A percentile compares a stretch with the other conserved stretches of the same genome.
Evolutionary conservation across 1,284 basidiomycete genomes (phyloP).

Genomic region (Ustilago esculenta): DNA sequence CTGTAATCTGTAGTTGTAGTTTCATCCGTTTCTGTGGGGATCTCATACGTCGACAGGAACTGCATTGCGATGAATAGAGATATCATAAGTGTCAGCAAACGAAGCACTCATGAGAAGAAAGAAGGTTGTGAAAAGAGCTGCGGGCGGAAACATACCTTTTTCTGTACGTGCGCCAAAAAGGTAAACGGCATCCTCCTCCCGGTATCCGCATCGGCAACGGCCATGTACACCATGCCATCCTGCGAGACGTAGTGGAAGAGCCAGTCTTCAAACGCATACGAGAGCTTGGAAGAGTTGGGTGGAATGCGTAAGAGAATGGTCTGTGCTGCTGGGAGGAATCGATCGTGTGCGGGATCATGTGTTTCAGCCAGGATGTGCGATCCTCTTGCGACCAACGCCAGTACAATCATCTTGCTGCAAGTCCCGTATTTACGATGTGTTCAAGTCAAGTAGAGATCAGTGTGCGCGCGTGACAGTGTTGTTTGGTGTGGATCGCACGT

Average conservation of each 20-base stretch:
- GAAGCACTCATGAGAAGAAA: neutral
- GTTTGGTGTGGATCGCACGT: too few relatives aligned
- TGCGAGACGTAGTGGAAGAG: conserved; percentile 86
- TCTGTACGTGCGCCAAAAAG: conserved; percentile 86
- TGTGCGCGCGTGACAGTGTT: too few relatives aligned
- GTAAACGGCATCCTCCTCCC: conserved; percentile 85
- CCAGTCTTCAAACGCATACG: conserved; percentile 77
- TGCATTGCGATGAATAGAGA: too few relatives aligned
- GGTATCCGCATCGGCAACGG: conserved; percentile 86
- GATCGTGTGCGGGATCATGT: conserved; percentile 53
- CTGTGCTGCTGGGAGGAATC: conserved; percentile 75
- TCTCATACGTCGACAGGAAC: conserved; percentile 42
- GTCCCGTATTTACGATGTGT: neutral
- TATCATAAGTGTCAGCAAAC: neutral
- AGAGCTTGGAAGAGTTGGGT: conserved; percentile 90
- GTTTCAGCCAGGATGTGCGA: conserved; percentile 53
- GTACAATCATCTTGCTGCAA: conserved; percentile 55
- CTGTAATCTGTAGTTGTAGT: conserved; percentile 20
- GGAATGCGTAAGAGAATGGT: conserved; percentile 94
- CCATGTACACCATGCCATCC: conserved; percentile 78
- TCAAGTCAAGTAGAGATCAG: too few relatives aligned
- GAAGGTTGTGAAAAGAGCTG: neutral
- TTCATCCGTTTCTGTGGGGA: conserved; percentile 1
- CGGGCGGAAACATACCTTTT: conserved; percentile 70
- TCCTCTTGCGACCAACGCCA: conserved; percentile 60